Evolutionary conservation across 768 basidiomycete species (phyloP).

Genomic region (Ephemerocybe angulata): DNA sequence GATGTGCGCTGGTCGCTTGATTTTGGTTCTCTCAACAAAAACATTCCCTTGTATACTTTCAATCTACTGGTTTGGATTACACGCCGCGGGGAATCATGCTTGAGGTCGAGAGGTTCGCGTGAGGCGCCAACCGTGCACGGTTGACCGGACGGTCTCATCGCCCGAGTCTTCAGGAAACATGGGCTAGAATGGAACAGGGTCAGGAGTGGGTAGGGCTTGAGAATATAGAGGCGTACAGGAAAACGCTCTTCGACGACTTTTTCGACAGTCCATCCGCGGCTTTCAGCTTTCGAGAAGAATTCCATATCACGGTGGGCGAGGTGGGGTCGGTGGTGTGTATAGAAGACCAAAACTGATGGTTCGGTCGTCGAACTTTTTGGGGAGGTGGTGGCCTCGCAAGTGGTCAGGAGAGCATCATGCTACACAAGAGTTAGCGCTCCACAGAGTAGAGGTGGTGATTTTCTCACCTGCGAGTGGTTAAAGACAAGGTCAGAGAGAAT

Average conservation of each 20-base stretch:
- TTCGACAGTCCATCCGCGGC: conserved; percentile 69
- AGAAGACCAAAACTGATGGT: conserved; percentile 68
- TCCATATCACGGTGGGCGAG: conserved; percentile 78
- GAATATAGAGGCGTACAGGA: conserved; percentile 59
- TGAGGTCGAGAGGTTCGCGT: conserved; percentile 14
- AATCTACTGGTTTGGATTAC: too few relatives aligned
- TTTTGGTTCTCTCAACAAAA: not conserved
- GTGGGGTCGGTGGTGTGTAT: conserved; percentile 84
- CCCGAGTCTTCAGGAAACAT: conserved; percentile 92
- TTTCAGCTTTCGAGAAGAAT: conserved; percentile 68
- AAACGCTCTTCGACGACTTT: conserved; percentile 62
- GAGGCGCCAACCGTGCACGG: conserved; percentile 83
- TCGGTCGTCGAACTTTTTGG: not conserved
- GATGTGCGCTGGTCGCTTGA: not conserved
- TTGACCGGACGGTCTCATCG: conserved; percentile 69
- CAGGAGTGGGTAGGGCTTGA: not conserved
- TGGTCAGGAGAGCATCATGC: conserved; percentile 78
- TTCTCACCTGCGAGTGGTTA: conserved; percentile 82
- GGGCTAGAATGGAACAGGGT: conserved; percentile 39
- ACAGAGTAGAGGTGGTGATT: not conserved
- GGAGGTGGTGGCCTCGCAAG: conserved; percentile 54
- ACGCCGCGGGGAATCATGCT: not conserved
- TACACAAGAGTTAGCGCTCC: conserved; percentile 23
- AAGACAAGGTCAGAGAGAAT: conserved; percentile 93
- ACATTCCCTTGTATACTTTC: not conserved